Percentiles rank a stretch among this genome's conserved stretches.
These are phyloP conservation scores for Malus sylvestris DNA, from an alignment of 306 rosid species.

Conservation along the genomic window DNA sequence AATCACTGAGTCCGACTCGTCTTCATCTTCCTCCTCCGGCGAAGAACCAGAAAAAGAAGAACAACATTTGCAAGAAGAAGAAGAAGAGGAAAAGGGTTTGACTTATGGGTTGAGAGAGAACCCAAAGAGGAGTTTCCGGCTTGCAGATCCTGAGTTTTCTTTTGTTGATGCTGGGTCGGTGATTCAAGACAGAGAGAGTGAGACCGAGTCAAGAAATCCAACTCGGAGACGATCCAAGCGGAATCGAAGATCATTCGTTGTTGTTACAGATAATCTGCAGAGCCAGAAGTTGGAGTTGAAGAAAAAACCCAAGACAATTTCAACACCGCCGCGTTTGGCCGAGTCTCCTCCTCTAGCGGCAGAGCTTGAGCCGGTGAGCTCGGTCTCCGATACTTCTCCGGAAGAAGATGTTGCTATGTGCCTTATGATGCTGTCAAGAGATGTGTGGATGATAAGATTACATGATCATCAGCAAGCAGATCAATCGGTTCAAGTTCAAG, in stretches of 20 bases:
- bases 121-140: conserved; percentile 50
- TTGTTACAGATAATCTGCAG: background rate
- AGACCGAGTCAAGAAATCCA: conserved; percentile 72
- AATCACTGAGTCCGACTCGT: conserved; percentile 15
- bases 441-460: conserved; percentile 38
- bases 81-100: conserved; percentile 30
- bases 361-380: conserved; percentile 50
- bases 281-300: conserved; percentile 6
- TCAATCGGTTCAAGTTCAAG: conserved; percentile 2
- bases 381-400: conserved; percentile 56
- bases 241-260: conserved; percentile 14
- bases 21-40: conserved; percentile 27
- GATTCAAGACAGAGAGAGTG: conserved; percentile 79
- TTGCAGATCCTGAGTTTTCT: conserved; percentile 60
- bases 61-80: conserved; percentile 18
- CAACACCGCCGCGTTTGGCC: conserved; percentile 15
- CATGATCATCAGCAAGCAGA: conserved; percentile 5
- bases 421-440: conserved; percentile 76
- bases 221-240: conserved; percentile 80
- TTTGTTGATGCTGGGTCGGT: conserved; percentile 35
- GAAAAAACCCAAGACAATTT: conserved; percentile 17
- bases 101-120: conserved; percentile 53
- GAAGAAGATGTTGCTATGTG: conserved; percentile 76
- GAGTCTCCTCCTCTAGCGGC: conserved; percentile 14
- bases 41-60: conserved; percentile 25